Percentiles rank a stretch among this genome's conserved stretches.
phyloP scores from a whole-genome alignment of 164 flowering plant species.

The Brasenia schreberi region DNA sequence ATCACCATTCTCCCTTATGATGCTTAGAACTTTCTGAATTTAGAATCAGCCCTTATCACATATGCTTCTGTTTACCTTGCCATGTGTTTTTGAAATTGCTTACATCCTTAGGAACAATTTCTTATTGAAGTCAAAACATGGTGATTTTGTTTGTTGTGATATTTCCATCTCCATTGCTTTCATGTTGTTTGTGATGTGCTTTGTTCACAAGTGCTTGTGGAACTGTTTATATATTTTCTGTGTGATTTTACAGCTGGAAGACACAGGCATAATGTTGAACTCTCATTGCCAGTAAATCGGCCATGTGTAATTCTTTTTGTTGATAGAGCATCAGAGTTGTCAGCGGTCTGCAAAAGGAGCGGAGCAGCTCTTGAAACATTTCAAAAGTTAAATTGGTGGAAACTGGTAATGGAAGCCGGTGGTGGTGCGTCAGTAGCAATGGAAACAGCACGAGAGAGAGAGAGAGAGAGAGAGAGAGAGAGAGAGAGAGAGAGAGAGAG shows the following conservation, averaged over 20 bases:
- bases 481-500: no score
- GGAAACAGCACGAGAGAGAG: no score
- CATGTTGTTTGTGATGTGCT: not conserved
- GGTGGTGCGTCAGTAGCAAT: no score
- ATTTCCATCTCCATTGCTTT: not conserved
- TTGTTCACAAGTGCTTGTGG: not conserved
- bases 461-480: no score
- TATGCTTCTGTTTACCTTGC: no score
- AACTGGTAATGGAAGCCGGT: no score
- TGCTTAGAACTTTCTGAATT: not conserved
- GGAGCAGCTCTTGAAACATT: conserved; percentile 44
- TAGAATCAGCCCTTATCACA: not conserved
- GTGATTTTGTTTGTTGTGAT: not conserved
- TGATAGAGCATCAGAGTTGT: conserved; percentile 69
- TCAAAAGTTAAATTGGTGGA: no score
- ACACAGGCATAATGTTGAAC: conserved; percentile 30
- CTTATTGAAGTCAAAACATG: no score
- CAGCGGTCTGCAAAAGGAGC: conserved; percentile 37
- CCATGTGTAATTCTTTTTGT: conserved; percentile 74
- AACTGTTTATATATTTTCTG: conserved; percentile 3
- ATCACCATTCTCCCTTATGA: not conserved
- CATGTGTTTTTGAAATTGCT: no score
- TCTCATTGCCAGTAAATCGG: conserved; percentile 42
- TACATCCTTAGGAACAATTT: no score
- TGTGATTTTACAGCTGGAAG: conserved; percentile 40